Base-by-base conservation (phyloP, 257 asterid genomes). In the Salvia miltiorrhiza region DNA sequence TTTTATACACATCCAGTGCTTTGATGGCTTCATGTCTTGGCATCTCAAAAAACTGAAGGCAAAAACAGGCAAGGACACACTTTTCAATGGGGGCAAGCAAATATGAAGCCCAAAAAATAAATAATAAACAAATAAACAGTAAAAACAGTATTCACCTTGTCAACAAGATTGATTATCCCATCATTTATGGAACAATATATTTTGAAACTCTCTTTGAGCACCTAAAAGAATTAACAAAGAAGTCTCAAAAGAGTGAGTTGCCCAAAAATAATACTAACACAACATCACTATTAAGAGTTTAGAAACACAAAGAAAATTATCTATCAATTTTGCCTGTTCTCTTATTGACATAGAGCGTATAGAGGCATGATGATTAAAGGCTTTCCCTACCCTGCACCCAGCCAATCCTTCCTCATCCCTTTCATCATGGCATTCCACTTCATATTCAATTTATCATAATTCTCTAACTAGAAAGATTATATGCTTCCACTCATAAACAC, bases 31-130 rank as follows among this genome's bases (percentile, higher is more conserved):
- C 98, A 74, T 93, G 98, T 71, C 92, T 87, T 47, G 96, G 92
- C 98, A 93, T 93, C 92, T 90, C 97, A 76, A 93, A 93, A 80
- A 93, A 93, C 98, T 90, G 90, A 73, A 83, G n/a, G 52, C 73
- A 71, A 58, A 71, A 71, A 60, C 63, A 73, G 76, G 24, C 70
- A 58, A 63, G 28, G 77, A 24, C 30, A 64, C 12, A 20, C 6
- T 63, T 71, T 54, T 69, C 56, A 45, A 49, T 10, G 39, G 23
- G 33, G 53, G 13, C 61, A 59, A 43, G 72, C 62, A 45, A 63
- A 67, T 45, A 47, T 14, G 61, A 75, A 52, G 33, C 14, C 39
- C 28, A 14, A 39, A 41, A 17, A 35, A 7, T 33, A 33, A 33
- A 30, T 30, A 30, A n/a, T 17, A 60, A 19, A 54, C 35, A 4